Evolutionary conservation across 2,329 filamentous ascomycete genomes (phyloP), one percentile per base, ranked within the genome.

Genomic region (Alternaria longipes): DNA sequence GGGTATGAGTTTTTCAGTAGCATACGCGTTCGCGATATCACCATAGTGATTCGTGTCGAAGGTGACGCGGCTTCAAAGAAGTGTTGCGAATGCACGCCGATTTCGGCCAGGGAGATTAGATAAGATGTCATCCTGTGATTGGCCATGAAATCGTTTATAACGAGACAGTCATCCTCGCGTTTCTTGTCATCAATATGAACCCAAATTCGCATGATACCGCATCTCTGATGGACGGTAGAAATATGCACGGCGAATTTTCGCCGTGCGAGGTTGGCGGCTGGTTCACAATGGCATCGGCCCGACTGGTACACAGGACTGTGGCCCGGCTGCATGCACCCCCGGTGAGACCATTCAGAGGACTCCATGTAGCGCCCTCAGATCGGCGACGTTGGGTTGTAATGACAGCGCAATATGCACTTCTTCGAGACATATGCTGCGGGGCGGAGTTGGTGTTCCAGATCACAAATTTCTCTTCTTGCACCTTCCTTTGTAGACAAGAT

Each of bases 341-440:
- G 45, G 16, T 28, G 28, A 63, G 54, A 40, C 62, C 64, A 63
- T 66, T 66, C 62, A 65, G 54, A 59, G 40, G 46, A 58, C 32
- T n/a, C 46, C 38, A 28, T 65, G 54, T 65, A 64, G 62, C 64
- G 64, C 64, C 59, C 46, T 40, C 12, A 34, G 26, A 45, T 56
- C 51, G 54, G 51, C 57, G 32, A 60, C n/a, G 50, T 55, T 49
- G 54, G 45, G 57, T 51, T 52, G 53, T 40, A 44, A 34, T 40
- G 47, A 51, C 36, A 36, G 40, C 57, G 47, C 54, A 53, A 54
- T 18, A 46, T 40, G 54, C 52, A 42, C 30, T 28, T 24, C 24
- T 55, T 54, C 38, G 46, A 60, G 34, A 45, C 41, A 47, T 57
- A 36, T 36, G 54, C 59, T 45, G 50, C 42, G 56, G 57, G 53